Conservation (phyloP, 1,284 basidiomycete species). For the Ceratobasidium papillatum region DNA sequence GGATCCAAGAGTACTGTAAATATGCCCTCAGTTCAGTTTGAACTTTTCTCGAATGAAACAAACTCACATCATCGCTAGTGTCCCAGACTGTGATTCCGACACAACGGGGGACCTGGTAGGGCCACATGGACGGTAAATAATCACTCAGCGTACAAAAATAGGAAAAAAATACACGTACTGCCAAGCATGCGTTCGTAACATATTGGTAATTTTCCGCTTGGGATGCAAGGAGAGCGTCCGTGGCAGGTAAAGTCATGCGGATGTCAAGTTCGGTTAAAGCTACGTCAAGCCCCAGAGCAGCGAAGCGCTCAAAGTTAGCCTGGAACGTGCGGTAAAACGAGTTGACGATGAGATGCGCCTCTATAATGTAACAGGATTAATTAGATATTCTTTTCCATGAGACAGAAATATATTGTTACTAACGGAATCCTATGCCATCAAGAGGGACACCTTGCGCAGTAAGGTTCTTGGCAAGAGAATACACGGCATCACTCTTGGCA, state of each 20-base stretch:
- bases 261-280: conserved; percentile 53
- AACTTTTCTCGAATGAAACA: not conserved
- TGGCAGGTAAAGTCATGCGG: conserved; percentile 59
- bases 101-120: conserved; percentile 6
- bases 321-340: conserved; percentile 54
- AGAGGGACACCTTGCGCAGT: conserved; percentile 57
- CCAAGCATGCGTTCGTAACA: conserved; percentile 58
- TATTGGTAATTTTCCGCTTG: conserved; percentile 61
- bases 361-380: conserved; percentile 3
- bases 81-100: conserved; percentile 41
- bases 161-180: no score
- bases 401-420: not conserved
- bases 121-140: no score
- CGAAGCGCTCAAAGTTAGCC: conserved; percentile 59
- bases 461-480: conserved; percentile 58
- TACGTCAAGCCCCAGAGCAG: conserved; percentile 62
- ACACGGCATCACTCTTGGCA: conserved; percentile 58
- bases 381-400: not conserved
- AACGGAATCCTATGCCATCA: conserved; percentile 60
- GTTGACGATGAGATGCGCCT: conserved; percentile 61
- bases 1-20: conserved; percentile 48
- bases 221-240: conserved; percentile 57
- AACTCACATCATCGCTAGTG: conserved; percentile 36
- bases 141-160: no score
- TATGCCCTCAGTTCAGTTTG: not conserved